Evolutionary conservation across 2,329 filamentous ascomycete species (phyloP), one percentile per base, ranked within the genome.

Genomic region (Stromatinia cepivora): DNA sequence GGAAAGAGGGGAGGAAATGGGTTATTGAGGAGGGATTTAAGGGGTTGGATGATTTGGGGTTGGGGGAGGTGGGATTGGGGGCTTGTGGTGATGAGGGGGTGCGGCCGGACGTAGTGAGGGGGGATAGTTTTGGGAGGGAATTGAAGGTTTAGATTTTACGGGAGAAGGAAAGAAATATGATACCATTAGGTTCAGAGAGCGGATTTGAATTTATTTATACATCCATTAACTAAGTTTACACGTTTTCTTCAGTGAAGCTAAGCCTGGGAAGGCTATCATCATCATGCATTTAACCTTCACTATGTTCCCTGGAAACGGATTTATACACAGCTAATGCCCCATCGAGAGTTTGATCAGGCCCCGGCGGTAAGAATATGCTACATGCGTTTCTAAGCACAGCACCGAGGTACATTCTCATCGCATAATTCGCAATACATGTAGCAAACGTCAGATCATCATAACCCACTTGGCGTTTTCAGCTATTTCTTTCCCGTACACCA

Each of bases 11-110:
- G 2, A 84, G 88, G 75, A 87, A 88, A 69, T 97, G 94, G 94
- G 82, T 85, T 0, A 92, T 97, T 0, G 93, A 97, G 79, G 94
- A 97, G 61, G 94, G 93, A 0, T 97, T 97, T 76, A 84, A 85
- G 72, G 91, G 90, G 0, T 79, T 97, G 66, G 91, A 94, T 31
- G 73, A 74, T 5, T 74, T 75, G 48, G 72, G 65, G 7, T 73
- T 75, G 53, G 72, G 53, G 5, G 70, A 69, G 7, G 15, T 70
- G 20, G 72, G 70, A 8, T 68, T 74, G 4, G 71, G 74, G n/a
- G 71, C 72, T 50, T 62, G 73, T 36, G 52, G 73, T 31, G 31
- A 62, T 17, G 62, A 53, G 31, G 57, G 57, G 45, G 69, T 68
- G 45, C 70, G 45, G 61, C 57, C 67, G 8, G 72, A 70, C 13